These are phyloP conservation scores for Eudorina sp. DNA, from an alignment of 139 green algal species.

Conservation along the genomic window DNA sequence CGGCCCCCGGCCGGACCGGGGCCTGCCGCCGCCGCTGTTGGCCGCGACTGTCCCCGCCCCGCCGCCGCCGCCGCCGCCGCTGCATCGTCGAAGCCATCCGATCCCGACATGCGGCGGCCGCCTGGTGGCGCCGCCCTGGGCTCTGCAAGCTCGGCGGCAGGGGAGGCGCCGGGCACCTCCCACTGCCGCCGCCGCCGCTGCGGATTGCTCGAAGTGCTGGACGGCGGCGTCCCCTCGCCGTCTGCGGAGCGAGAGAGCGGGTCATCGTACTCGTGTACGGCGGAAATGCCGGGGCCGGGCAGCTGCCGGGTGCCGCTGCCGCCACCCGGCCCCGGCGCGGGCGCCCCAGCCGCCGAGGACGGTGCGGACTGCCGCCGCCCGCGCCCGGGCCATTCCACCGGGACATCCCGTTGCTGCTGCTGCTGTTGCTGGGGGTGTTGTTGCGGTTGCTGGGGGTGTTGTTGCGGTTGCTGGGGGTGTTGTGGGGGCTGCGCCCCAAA, in stretches of 20 bases:
- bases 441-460: background rate
- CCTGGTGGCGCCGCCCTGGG: background rate
- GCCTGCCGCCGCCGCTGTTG: background rate
- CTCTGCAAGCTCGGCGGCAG: too few species aligned
- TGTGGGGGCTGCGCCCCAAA: background rate
- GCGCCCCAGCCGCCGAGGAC: background rate
- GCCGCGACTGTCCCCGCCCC: background rate
- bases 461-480: background rate
- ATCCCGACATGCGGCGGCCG: too few species aligned
- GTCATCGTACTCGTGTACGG: background rate
- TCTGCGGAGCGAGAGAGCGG: background rate
- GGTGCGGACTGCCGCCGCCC: background rate
- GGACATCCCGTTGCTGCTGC: background rate
- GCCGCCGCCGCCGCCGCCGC: too few species aligned
- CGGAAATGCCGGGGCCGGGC: background rate
- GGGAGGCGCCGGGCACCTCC: constrained; percentile 5
- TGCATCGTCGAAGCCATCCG: too few species aligned
- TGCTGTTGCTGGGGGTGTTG: background rate
- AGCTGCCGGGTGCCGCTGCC: constrained; percentile 2
- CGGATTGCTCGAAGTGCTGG: background rate
- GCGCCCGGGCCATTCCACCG: too few species aligned
- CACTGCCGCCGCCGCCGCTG: constrained; percentile 17
- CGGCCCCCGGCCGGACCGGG: background rate
- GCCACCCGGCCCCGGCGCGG: background rate
- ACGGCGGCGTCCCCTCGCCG: background rate